Evolutionary conservation across 805 yeast genomes (phyloP).

Genomic region (Yamadazyma tumulicola): DNA sequence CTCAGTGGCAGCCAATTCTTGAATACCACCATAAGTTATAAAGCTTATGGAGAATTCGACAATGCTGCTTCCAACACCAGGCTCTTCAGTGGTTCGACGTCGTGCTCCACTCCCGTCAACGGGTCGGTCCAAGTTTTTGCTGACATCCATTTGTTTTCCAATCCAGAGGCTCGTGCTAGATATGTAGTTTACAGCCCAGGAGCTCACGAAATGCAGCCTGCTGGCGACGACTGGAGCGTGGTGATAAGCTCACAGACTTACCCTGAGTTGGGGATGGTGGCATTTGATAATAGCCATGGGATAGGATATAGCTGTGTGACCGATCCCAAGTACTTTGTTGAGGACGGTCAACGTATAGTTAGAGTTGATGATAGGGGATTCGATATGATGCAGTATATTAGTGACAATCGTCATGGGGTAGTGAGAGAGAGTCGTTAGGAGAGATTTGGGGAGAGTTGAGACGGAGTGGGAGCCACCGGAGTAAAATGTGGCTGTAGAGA

Average conservation of each 20-base stretch:
- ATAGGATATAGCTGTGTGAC: conserved; percentile 13
- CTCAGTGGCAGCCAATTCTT: background rate
- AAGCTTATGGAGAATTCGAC: conserved; percentile 1
- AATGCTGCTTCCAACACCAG: conserved; percentile 2
- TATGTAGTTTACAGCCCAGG: conserved; percentile 1
- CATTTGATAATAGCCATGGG: conserved; percentile 11
- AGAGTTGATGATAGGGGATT: conserved; percentile 1
- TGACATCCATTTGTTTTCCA: conserved; percentile 5
- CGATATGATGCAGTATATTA: background rate
- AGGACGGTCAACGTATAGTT: conserved; percentile 1
- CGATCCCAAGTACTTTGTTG: conserved; percentile 4
- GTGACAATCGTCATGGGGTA: background rate
- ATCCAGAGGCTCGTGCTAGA: conserved; percentile 11
- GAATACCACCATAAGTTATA: conserved; percentile 1
- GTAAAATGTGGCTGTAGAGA: too few species aligned
- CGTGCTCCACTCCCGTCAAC: conserved; percentile 8
- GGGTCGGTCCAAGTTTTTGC: conserved; percentile 12
- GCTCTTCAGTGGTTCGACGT: conserved; percentile 9
- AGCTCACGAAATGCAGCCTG: background rate
- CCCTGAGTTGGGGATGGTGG: conserved; percentile 11
- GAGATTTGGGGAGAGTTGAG: too few species aligned
- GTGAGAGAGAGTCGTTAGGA: background rate
- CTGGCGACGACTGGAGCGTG: conserved; percentile 8
- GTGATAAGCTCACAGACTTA: conserved; percentile 6
- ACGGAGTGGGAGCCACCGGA: too few species aligned